Evolutionary conservation across 2,329 filamentous ascomycete genomes (phyloP), one percentile per base, ranked within the genome.

Genomic region (Diaporthe citrichinensis): DNA sequence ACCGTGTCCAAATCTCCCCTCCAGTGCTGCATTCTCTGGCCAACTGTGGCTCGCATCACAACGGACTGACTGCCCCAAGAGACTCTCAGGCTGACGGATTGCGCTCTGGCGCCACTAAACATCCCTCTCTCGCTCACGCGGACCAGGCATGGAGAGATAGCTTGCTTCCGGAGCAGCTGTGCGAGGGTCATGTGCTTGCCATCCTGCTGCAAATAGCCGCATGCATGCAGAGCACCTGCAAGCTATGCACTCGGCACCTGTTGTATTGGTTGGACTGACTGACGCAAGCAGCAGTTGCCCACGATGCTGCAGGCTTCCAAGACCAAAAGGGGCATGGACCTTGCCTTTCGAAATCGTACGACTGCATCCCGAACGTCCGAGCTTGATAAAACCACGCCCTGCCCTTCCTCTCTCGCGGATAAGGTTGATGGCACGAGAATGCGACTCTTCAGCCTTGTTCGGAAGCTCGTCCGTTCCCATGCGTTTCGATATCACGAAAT

Each of bases 201-300:
- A 44, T 31, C 25, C n/a, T 57, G 36, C 71, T 73, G 49, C 46
- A 57, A 46, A 36, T 44, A 65, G 49, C 58, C 15, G 71, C 51
- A 34, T 57, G 71, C 58, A 65, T 65, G 58, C 71, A 73, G 46
- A 44, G 44, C 6, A 65, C 15, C 34, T 31, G 49, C 44, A 57
- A 31, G 44, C 25, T 20, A 25, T 53, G 25, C 34, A 25, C 46
- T 36, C 71, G 46, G 71, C 71, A 46, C 28, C 58, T 46, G 25
- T 65, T 53, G 59, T 55, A 65, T 57, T 65, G 58, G 71, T 73
- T 39, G 36, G 20, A 55, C n/a, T 72, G 55, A 59, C 49, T 62
- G 46, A 57, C 46, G 46, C 55, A 34, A 14, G 34, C 12, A 39
- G 28, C 36, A 51, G 23, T 53, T 62, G 20, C 34, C 71, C 23